Base-by-base conservation (phyloP, 306 rosid genomes). In the Dryas octopetala region DNA sequence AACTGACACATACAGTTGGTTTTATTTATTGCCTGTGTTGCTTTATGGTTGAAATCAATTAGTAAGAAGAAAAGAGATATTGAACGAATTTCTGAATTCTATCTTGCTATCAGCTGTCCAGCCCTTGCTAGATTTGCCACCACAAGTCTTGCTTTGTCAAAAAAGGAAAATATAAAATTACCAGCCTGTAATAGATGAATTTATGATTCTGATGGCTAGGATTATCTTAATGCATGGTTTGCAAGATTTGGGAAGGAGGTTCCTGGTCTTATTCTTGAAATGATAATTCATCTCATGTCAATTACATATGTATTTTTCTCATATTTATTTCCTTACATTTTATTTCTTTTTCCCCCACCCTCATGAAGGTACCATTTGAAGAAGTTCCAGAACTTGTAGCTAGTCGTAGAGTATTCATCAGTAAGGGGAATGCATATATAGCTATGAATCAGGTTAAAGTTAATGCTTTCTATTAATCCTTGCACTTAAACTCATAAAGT, bases 341-440 rank as follows among this genome's bases (percentile, higher is more conserved):
- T 68, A 47, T 69, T 16, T 62, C 54, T 58, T n/a, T 50, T 68
- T 68, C 57, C 19, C 64, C 54, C 28, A 16, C 58, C 62, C 74
- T 68, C n/a, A 54, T 84, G 78, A 80, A 95, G 99, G 97, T 92
- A 49, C 96, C 97, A 10, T 95, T 86, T 81, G 93, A 92, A 88
- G 99, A 92, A 86, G 97, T 95, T 85, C 96, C 97, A 70, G 97
- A 90, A 78, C 99, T 95, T 62, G 96, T 92, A 52, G 92, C 91
- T 86, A 88, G 96, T 53, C 92, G 97, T 41, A 90, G 79, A 83
- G 97, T 92, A 66, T 90, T 81, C 85, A 65, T 92, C 67, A 88
- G 84, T 28, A 93, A 86, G 85, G 97, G 99, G 76, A 70, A 81
- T 84, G 99, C 97, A 52, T 92, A 84, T 77, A 84, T 95, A 70